Conservation (phyloP, 768 basidiomycete species). For the Rhodotorula babjevae region DNA sequence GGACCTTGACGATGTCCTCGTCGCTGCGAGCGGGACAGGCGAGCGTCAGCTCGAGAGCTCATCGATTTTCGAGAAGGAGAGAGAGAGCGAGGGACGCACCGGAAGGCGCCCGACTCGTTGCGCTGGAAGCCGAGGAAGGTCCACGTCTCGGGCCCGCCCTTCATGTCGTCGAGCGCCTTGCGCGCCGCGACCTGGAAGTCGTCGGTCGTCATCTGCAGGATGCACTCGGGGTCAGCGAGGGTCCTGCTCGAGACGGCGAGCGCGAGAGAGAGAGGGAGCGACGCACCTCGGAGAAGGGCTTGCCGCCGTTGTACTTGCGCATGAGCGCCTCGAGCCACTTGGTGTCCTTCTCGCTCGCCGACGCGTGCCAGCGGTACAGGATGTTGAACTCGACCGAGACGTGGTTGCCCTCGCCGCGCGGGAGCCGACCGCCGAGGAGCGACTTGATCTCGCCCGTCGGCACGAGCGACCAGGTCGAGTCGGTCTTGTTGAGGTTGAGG, state of each 20-base stretch:
- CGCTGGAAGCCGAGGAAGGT: constrained; percentile 18
- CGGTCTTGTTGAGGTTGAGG: constrained; percentile 30
- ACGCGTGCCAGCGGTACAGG: constrained; percentile 44
- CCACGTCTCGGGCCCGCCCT: constrained; percentile 11
- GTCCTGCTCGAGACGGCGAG: background rate
- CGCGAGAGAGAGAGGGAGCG: background rate
- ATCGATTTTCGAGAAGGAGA: background rate
- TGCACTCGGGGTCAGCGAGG: too few relatives aligned
- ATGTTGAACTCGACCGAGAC: constrained; percentile 31
- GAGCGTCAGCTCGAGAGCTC: background rate
- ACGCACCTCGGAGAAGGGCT: constrained; percentile 18
- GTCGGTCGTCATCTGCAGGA: constrained; percentile 8
- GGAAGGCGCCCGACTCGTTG: constrained; percentile 10
- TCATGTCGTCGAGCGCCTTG: constrained; percentile 1
- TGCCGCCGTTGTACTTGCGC: constrained; percentile 31
- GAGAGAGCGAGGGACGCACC: background rate
- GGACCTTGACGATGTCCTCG: constrained; percentile 22
- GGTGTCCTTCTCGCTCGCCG: constrained; percentile 45
- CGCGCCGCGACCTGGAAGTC: constrained; percentile 9
- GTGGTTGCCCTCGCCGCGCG: constrained; percentile 29
- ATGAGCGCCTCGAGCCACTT: constrained; percentile 53
- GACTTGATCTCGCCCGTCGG: constrained; percentile 30
- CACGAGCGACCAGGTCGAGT: constrained; percentile 28
- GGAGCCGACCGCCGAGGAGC: constrained; percentile 1
- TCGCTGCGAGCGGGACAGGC: constrained; percentile 1